Percentiles rank a stretch among this genome's conserved stretches.
These are phyloP conservation scores for Nicotiana tabacum DNA, from an alignment of 257 asterid species.

Conservation along the genomic window DNA sequence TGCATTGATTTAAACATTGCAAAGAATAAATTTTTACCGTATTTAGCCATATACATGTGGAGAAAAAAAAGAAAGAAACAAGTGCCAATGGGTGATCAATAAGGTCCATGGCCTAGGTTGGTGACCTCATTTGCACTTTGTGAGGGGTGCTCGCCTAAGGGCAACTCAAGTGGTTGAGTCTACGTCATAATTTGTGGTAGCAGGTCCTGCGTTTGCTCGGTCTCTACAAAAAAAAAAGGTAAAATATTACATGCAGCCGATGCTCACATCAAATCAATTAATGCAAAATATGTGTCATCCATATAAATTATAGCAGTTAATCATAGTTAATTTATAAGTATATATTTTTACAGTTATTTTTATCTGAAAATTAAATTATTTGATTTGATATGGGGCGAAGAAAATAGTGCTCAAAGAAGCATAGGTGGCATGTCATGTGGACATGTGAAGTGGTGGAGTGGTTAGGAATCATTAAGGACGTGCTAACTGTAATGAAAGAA, in stretches of 20 bases:
- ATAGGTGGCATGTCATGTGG: conserved; percentile 28
- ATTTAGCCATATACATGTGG: no score
- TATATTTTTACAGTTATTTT: background rate
- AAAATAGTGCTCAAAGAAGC: background rate
- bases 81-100: no score
- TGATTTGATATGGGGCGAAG: background rate
- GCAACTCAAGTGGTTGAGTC: conserved; percentile 16
- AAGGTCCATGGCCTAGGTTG: conserved; percentile 10
- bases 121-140: conserved; percentile 27
- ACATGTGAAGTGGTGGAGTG: conserved; percentile 14
- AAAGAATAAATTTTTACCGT: no score
- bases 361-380: background rate
- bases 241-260: no score
- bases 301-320: background rate
- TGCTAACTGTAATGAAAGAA: conserved; percentile 2
- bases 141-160: conserved; percentile 21
- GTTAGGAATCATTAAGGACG: conserved; percentile 29
- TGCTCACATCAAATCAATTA: background rate
- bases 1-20: no score
- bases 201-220: background rate
- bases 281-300: background rate
- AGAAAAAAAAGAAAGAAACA: no score
- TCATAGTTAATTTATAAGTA: background rate
- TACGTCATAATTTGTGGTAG: conserved; percentile 19
- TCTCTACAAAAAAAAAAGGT: no score